A percentile compares a stretch with the other conserved stretches of the same genome.
Evolutionary conservation across 805 yeast species (phyloP).

Genomic region (Barnettozyma sp.): DNA sequence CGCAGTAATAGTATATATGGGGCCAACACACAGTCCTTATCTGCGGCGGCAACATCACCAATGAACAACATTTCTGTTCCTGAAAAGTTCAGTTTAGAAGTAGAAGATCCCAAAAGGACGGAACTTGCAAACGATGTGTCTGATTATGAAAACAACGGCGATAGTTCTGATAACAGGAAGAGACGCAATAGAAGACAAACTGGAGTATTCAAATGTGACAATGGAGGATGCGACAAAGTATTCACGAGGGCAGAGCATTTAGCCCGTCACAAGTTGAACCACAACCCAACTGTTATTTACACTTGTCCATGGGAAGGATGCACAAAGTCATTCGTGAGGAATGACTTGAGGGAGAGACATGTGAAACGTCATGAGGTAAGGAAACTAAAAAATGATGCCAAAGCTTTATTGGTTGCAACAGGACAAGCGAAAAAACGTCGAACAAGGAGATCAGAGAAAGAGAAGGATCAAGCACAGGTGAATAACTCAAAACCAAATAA

Average conservation of each 20-base stretch:
- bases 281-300: constrained; percentile 47
- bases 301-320: constrained; percentile 45
- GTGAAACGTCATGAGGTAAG: constrained; percentile 35
- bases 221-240: constrained; percentile 44
- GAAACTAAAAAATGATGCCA: constrained; percentile 24
- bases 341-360: constrained; percentile 46
- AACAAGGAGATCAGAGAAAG: constrained; percentile 13
- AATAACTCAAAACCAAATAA: constrained; percentile 1
- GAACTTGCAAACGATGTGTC: too few species aligned
- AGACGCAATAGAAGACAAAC: constrained; percentile 23
- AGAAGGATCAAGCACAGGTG: constrained; percentile 1
- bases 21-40: too few species aligned
- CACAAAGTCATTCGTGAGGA: constrained; percentile 55
- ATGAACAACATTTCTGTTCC: too few species aligned
- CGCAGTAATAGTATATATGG: too few species aligned
- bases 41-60: too few species aligned
- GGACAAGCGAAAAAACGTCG: constrained; percentile 12
- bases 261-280: constrained; percentile 58
- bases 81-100: too few species aligned
- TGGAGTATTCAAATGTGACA: constrained; percentile 36
- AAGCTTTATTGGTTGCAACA: constrained; percentile 13
- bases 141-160: not conserved
- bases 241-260: constrained; percentile 60
- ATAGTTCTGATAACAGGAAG: constrained; percentile 10
- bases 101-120: too few species aligned